These are phyloP conservation scores for Aspergillus versicolor DNA, from an alignment of 2,329 filamentous ascomycete genomes.

Conservation along the genomic window DNA sequence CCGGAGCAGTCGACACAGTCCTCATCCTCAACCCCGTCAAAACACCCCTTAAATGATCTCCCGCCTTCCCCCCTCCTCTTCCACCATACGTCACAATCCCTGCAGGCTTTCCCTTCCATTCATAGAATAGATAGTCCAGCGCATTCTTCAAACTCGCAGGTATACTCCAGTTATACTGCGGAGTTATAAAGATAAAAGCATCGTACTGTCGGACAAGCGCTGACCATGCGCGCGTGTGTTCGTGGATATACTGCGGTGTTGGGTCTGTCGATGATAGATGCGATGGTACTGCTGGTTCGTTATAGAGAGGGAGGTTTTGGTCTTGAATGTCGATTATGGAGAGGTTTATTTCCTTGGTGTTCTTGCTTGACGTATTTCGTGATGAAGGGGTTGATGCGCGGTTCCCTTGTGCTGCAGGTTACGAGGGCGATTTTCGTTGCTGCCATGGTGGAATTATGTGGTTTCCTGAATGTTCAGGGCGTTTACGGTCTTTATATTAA, in stretches of 20 bases:
- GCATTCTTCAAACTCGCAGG: constrained; percentile 60
- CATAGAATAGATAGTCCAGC: constrained; percentile 60
- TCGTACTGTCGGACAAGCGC: constrained; percentile 31
- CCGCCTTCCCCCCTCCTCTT: constrained; percentile 39
- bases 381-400: constrained; percentile 33
- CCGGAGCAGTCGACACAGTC: constrained; percentile 22
- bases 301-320: constrained; percentile 36
- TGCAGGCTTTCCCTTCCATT: constrained; percentile 58
- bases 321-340: constrained; percentile 6
- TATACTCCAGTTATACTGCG: constrained; percentile 57
- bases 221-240: constrained; percentile 41
- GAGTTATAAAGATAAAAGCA: constrained; percentile 45
- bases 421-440: constrained; percentile 21
- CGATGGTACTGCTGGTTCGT: constrained; percentile 41
- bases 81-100: constrained; percentile 57
- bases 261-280: constrained; percentile 22
- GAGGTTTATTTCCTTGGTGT: not conserved
- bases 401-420: constrained; percentile 31
- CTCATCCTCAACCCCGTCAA: constrained; percentile 37
- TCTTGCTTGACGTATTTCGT: constrained; percentile 26
- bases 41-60: constrained; percentile 35
- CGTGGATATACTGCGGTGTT: constrained; percentile 33
- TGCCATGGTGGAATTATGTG: not conserved
- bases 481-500: not conserved
- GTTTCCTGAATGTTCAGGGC: not conserved